Conservation (phyloP, 2,329 filamentous ascomycete species). For the Diaporthe sp. region DNA sequence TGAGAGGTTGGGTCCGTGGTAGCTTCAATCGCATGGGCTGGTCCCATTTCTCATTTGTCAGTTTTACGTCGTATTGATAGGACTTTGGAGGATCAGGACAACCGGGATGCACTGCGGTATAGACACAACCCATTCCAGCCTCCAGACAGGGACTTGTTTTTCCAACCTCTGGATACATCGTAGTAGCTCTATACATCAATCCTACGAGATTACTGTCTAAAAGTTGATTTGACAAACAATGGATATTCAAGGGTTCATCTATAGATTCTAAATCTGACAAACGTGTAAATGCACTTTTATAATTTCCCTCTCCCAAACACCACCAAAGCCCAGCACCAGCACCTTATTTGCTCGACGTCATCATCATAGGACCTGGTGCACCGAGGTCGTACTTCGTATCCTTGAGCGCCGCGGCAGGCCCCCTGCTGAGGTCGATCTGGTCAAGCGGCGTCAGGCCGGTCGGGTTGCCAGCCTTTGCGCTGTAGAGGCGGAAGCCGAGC, state of each 20-base stretch:
- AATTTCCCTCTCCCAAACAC: neutral
- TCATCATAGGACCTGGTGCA: conserved; percentile 22
- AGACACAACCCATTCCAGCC: neutral
- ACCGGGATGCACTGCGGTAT: neutral
- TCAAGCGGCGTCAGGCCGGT: conserved; percentile 34
- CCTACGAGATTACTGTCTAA: neutral
- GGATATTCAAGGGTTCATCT: neutral
- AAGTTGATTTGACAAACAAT: neutral
- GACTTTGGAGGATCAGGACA: too few relatives aligned
- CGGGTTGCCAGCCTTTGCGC: conserved; percentile 25
- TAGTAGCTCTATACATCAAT: neutral
- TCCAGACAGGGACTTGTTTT: neutral
- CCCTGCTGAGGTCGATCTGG: conserved; percentile 40
- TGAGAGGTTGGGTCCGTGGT: too few relatives aligned
- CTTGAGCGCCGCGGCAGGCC: conserved; percentile 35
- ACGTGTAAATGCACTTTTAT: neutral
- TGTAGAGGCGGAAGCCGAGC: conserved; percentile 52
- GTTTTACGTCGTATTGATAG: too few relatives aligned
- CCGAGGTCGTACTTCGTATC: conserved; percentile 39
- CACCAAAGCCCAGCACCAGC: neutral
- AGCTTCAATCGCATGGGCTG: too few relatives aligned
- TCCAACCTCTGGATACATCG: neutral
- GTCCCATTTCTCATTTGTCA: too few relatives aligned
- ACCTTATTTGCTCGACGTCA: conserved; percentile 7
- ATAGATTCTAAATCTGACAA: neutral